These are phyloP conservation scores for Rheum nobile DNA, from an alignment of 148 eudicot species.

Conservation along the genomic window DNA sequence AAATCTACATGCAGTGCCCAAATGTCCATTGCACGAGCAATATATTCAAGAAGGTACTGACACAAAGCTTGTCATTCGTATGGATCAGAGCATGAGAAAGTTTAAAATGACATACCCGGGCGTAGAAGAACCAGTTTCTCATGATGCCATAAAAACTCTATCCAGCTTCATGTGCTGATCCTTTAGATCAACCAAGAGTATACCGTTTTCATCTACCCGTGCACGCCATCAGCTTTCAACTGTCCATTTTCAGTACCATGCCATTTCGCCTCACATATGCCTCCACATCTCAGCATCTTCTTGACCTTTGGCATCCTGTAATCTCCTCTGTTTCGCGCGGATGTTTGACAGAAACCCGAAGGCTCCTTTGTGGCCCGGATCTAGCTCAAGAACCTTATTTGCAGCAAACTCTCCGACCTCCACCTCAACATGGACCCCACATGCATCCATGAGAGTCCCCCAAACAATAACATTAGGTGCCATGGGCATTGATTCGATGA, in stretches of 20 bases:
- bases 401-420: slow-evolving; percentile 25
- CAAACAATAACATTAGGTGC: slow-evolving; percentile 50
- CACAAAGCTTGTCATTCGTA: background rate
- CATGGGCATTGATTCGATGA: slow-evolving; percentile 35
- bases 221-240: too few relatives aligned
- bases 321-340: background rate
- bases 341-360: background rate
- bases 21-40: background rate
- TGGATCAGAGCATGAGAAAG: background rate
- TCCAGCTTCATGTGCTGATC: background rate
- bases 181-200: background rate
- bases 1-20: background rate
- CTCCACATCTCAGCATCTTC: background rate
- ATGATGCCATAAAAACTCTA: background rate
- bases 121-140: background rate
- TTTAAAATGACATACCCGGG: background rate
- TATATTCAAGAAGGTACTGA: background rate
- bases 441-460: slow-evolving; percentile 53
- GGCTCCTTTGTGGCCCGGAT: background rate
- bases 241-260: background rate
- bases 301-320: background rate
- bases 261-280: too few relatives aligned
- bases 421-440: slow-evolving; percentile 34
- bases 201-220: background rate
- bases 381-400: background rate